phyloP scores from a whole-genome alignment of 495 filamentous ascomycete species.

The Neurospora sublineolata region DNA sequence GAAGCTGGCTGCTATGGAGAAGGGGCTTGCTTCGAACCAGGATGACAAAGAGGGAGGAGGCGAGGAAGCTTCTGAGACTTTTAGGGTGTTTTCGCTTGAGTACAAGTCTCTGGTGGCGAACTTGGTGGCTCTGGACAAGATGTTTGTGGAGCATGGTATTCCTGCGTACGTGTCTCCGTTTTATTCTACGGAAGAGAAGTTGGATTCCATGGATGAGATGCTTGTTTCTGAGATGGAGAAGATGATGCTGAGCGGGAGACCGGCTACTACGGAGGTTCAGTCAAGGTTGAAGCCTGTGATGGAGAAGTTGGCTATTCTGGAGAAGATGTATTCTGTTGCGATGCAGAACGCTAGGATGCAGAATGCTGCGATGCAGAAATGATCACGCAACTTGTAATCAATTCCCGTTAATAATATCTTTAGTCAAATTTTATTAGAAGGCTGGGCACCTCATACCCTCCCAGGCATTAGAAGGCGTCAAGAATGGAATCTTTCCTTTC shows the following conservation, averaged over 20 bases:
- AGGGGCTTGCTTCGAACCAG: background rate
- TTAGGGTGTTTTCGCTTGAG: background rate
- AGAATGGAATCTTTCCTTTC: slow-evolving; percentile 2
- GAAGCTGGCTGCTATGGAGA: background rate
- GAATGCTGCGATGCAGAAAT: too few relatives aligned
- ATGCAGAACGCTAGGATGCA: background rate
- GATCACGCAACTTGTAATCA: background rate
- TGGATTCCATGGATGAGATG: background rate
- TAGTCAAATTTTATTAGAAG: background rate
- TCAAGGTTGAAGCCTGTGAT: background rate
- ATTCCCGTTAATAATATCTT: background rate
- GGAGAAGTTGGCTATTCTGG: background rate
- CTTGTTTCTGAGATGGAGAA: background rate
- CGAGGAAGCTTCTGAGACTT: background rate
- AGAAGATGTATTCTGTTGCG: slow-evolving; percentile 1
- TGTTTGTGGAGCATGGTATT: background rate
- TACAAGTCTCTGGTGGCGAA: background rate
- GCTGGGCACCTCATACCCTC: background rate
- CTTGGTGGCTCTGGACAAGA: background rate
- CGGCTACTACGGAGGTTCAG: background rate
- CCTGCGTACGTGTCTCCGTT: background rate
- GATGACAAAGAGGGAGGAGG: background rate
- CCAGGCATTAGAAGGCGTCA: background rate
- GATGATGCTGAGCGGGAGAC: background rate
- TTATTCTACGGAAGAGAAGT: background rate